Evolutionary conservation across 2,329 filamentous ascomycete genomes (phyloP), one percentile per base, ranked within the genome.

Genomic region (Alternaria ventricosa): DNA sequence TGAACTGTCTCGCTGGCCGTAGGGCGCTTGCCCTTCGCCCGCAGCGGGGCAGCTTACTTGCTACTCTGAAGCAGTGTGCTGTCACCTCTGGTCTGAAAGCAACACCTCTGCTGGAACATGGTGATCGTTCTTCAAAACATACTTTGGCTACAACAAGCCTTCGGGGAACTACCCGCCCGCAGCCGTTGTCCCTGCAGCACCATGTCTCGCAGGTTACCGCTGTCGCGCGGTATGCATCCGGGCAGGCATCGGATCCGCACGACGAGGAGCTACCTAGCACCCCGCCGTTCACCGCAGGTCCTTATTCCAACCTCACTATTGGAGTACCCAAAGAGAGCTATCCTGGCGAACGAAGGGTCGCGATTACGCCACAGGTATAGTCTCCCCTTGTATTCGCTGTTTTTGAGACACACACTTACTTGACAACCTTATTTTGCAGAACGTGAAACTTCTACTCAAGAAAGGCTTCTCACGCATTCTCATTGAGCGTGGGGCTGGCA

Each of bases 261-360:
- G 72, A 75, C 59, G 78, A 79, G 64, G 77, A 80, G 66, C 69
- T 74, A 28, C 74, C 77, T 41, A 76, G 70, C 64, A 69, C 74
- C 30, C 77, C 77, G 50, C 77, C 77, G 41, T 79, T 78, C 62
- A 77, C 74, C 43, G 74, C 77, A 55, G 78, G 77, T 5, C 92
- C 93, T 0, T 96, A 94, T 78, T 83, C 86, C 20, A 84, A 89
- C 47, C 86, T 97, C 60, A 91, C 89, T 5, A 88, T 97, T 51
- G 93, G 93, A 61, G 87, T 96, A 5, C 93, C 93, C 13, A 88
- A 87, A 61, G 94, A 97, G 80, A 90, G 88, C n/a, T 93, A 87
- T 72, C 87, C 89, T 1, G 88, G 90, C 61, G 94, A 97, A 82
- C 89, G 91, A 45, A 91, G 94, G 55, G 93, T 97, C 13, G 92